Base-by-base conservation (phyloP, 768 basidiomycete species). In the Trametes cinnabarina region DNA sequence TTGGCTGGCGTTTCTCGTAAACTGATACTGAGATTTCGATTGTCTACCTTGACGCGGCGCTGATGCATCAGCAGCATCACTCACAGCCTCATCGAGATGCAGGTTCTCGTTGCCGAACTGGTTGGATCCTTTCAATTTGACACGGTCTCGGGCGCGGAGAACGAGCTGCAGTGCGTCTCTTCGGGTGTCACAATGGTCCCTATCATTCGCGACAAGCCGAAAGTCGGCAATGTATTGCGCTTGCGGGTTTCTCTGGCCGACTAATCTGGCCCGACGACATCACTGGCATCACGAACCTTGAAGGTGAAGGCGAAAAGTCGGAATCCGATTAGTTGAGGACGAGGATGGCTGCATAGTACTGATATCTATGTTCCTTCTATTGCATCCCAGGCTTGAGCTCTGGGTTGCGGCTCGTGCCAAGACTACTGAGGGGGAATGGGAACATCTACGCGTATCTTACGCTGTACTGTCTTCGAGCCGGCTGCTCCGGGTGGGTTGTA, bases 121-220 rank as follows among this genome's bases (percentile, higher is more conserved):
- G 41, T 75, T 19, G 70, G 70, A 58, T 67, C 68, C 22, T 75
- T 75, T 58, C 63, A 70, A 40, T 73, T 70, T 47, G 50, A 62
- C 9, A 62, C 71, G 19, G 70, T 72, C 1, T 34, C 39, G 7
- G 66, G 44, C 8, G 15, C 22, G 10, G 7, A 20, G 17, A 26
- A 68, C 15, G 64, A 68, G 23, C 65, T 74, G 22, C 51, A 64
- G 15, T 63, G 72, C 17, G 60, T 66, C 8, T 67, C 69, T 8
- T 61, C 68, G 2, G 70, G 66, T 1, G 2, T 22, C 2, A 28
- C 68, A 17, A 73, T 75, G 73, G 32, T 64, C 1, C 73, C 74
- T 4, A 65, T 73, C 64, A 61, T 73, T 22, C 58, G 64, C 34
- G 71, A 68, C 1, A 69, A 65, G 53, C 57, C 62, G 23, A 11